phyloP scores from a whole-genome alignment of 116 monocot species.

The Posidonia oceanica region DNA sequence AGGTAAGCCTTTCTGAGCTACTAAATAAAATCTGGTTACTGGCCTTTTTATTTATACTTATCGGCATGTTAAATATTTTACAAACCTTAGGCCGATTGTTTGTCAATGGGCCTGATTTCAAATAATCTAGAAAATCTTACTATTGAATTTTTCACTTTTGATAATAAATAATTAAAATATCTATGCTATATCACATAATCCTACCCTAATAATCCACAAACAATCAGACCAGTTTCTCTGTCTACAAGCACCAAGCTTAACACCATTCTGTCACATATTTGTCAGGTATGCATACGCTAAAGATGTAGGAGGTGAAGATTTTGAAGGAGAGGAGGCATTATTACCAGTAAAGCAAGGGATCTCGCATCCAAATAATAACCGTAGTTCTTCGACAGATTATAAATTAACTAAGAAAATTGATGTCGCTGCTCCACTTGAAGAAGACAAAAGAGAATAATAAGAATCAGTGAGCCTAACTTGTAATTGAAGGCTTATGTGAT shows the following conservation, averaged over 20 bases:
- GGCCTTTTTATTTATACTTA: not conserved
- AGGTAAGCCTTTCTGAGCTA: constrained; percentile 26
- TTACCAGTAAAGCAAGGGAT: constrained; percentile 47
- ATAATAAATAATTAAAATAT: no score
- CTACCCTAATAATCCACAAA: no score
- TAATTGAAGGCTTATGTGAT: no score
- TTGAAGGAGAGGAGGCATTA: constrained; percentile 45
- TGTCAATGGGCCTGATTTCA: not conserved
- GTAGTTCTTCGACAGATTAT: constrained; percentile 16
- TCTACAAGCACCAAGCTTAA: not conserved
- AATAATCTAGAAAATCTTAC: no score
- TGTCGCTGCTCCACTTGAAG: constrained; percentile 15
- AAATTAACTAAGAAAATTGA: constrained; percentile 19
- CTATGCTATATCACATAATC: no score
- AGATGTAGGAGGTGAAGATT: constrained; percentile 62
- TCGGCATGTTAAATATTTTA: not conserved
- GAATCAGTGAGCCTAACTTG: no score
- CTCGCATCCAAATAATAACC: constrained; percentile 31
- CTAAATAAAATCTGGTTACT: not conserved
- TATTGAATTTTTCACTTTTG: no score
- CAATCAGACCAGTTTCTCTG: not conserved
- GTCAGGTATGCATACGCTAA: constrained; percentile 63
- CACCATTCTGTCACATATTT: not conserved
- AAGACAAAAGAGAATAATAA: constrained; percentile 32
- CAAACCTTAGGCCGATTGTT: not conserved